Evolutionary conservation across 2,329 filamentous ascomycete species (phyloP), one percentile per base, ranked within the genome.

Genomic region (Davidsoniella virescens): DNA sequence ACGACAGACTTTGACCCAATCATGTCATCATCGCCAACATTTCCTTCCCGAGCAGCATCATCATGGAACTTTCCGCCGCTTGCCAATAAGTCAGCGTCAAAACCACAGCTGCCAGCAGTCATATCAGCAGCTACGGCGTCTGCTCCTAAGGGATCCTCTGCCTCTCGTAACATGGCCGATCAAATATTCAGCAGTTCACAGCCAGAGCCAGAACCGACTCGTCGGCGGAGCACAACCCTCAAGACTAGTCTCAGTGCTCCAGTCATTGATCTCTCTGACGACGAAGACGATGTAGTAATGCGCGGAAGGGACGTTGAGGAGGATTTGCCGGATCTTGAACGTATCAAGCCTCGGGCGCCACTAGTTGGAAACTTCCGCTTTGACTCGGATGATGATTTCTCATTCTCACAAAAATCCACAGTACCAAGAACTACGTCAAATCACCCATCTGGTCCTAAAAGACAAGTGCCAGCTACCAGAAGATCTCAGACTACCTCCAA

Each of bases 151-250:
- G 14, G 40, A 16, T 43, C 8, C 9, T 38, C 40, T 10, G 20
- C 20, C 20, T 38, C 47, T 36, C 40, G 29, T 10, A 18, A 8
- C 10, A 26, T 38, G 26, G 40, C 47, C 1, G 29, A 49, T 29
- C 26, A 16, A 29, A 49, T 49, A n/a, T 37, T 44, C 17, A 44
- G 16, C 16, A 49, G 47, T 39, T 49, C 47, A n/a, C 47, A 44
- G 47, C 47, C 40, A 18, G 40, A 33, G 23, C 12, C 47, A 12
- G 40, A 33, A 17, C 12, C 47, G 7, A 16, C 39, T 12, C 17
- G 26, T 23, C 44, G 44, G 2, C 44, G 33, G 9, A 5, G 7
- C 6, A 25, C 44, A 12, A 37, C 26, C 8, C 18, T 47, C 33
- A 47, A 47, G 33, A 9, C 44, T 8, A 47, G 44, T 4, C 14